phyloP scores from a whole-genome alignment of 768 basidiomycete genomes.

The Rhizopogon roseolus region DNA sequence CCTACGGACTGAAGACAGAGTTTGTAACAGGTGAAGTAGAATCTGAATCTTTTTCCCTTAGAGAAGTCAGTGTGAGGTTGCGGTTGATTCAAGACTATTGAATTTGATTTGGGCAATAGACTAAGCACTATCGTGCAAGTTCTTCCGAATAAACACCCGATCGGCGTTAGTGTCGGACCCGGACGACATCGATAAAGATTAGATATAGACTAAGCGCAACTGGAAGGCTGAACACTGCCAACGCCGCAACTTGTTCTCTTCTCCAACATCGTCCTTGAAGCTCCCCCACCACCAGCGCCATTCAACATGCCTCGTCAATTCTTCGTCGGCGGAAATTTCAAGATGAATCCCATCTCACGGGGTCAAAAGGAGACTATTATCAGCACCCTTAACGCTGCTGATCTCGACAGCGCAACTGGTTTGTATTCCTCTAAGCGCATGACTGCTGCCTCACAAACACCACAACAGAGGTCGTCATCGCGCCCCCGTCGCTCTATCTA shows the following conservation, averaged over 20 bases:
- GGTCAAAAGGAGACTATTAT: conserved; percentile 64
- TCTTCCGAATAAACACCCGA: background rate
- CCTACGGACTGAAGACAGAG: too few species aligned
- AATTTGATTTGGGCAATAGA: too few species aligned
- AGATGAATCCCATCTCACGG: conserved; percentile 82
- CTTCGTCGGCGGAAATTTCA: conserved; percentile 98
- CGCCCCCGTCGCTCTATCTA: conserved; percentile 88
- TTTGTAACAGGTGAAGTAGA: too few species aligned
- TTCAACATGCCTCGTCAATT: conserved; percentile 71
- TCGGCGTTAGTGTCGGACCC: background rate
- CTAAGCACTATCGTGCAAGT: too few species aligned
- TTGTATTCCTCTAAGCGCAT: conserved; percentile 13
- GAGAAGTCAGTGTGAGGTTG: too few species aligned
- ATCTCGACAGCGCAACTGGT: conserved; percentile 77
- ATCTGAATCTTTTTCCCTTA: too few species aligned
- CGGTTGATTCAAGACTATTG: too few species aligned
- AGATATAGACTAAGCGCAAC: background rate
- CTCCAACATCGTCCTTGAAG: background rate
- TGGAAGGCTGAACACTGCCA: background rate
- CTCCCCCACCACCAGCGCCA: background rate
- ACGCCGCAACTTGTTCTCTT: background rate
- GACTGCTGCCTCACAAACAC: conserved; percentile 8
- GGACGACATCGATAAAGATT: background rate
- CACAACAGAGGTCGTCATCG: conserved; percentile 81
- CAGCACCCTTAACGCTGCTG: conserved; percentile 69